Evolutionary conservation across 805 yeast species (phyloP).

Genomic region (Candida cerambycidarum): DNA sequence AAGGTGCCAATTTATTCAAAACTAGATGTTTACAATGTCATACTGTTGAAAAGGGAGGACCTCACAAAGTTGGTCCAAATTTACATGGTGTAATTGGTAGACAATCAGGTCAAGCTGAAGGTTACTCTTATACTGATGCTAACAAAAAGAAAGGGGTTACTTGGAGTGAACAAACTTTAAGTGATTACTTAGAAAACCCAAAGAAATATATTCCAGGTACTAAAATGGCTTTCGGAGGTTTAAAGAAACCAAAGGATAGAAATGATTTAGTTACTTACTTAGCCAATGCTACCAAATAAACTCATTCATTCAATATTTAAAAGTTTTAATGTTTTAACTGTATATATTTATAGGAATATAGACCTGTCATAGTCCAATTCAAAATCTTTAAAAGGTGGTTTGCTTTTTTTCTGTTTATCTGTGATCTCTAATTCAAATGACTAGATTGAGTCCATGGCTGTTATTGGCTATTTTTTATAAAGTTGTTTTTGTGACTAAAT

Average conservation of each 20-base stretch:
- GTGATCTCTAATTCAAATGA: not conserved
- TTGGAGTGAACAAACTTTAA: slow-evolving; percentile 87
- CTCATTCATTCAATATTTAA: slow-evolving; percentile 1
- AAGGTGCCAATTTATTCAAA: slow-evolving; percentile 98
- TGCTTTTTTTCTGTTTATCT: not conserved
- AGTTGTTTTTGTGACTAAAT: not conserved
- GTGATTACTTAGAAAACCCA: slow-evolving; percentile 97
- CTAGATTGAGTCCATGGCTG: not conserved
- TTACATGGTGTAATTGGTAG: slow-evolving; percentile 94
- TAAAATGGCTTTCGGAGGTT: slow-evolving; percentile 99
- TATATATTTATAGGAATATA: slow-evolving; percentile 10
- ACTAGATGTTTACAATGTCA: slow-evolving; percentile 99
- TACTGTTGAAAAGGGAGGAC: slow-evolving; percentile 93
- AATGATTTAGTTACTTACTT: slow-evolving; percentile 93
- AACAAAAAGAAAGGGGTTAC: slow-evolving; percentile 91
- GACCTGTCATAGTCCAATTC: slow-evolving; percentile 2
- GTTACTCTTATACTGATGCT: slow-evolving; percentile 97
- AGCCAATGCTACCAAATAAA: slow-evolving; percentile 38
- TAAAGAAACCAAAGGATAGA: slow-evolving; percentile 99
- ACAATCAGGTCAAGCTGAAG: slow-evolving; percentile 86
- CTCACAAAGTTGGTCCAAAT: slow-evolving; percentile 99
- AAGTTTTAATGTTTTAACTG: slow-evolving; percentile 7
- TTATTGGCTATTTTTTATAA: not conserved
- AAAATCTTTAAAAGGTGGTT: too few species aligned
- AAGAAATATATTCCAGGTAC: slow-evolving; percentile 99